Conservation (phyloP, 2,329 filamentous ascomycete species). For the Aspergillus ustus region DNA sequence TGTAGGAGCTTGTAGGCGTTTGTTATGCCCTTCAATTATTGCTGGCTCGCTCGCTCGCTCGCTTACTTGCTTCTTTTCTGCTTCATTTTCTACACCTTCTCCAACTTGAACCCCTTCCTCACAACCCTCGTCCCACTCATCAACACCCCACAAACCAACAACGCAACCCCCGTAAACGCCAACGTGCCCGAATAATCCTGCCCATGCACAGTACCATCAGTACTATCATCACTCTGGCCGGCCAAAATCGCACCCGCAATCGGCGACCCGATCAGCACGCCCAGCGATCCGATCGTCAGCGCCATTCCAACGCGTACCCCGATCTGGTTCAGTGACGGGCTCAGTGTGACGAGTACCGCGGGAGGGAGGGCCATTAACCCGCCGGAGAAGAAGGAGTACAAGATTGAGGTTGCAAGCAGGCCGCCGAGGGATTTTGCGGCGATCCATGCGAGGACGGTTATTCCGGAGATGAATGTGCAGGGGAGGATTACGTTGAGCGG, state of each 20-base stretch:
- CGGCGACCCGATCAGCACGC: conserved; percentile 26
- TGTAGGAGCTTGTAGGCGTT: too few species aligned
- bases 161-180: conserved; percentile 15
- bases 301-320: conserved; percentile 50
- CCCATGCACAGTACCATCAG: conserved; percentile 9
- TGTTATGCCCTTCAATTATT: too few species aligned
- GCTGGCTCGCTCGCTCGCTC: too few species aligned
- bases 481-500: conserved; percentile 41
- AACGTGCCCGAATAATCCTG: conserved; percentile 13
- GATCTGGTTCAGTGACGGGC: conserved; percentile 34
- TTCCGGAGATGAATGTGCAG: conserved; percentile 27
- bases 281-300: conserved; percentile 23
- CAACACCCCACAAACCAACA: conserved; percentile 5
- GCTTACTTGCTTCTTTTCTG: too few species aligned
- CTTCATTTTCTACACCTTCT: too few species aligned
- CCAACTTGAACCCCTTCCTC: not conserved
- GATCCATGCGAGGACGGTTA: conserved; percentile 41
- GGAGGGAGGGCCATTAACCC: conserved; percentile 44
- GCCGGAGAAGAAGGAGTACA: conserved; percentile 48
- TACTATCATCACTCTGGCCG: too few species aligned
- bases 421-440: conserved; percentile 25
- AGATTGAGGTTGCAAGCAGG: conserved; percentile 35
- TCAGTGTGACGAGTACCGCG: conserved; percentile 39
- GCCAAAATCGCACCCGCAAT: conserved; percentile 25
- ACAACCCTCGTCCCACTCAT: conserved; percentile 18